Conservation (phyloP, 1,284 basidiomycete species). For the Phlebopus sp. region DNA sequence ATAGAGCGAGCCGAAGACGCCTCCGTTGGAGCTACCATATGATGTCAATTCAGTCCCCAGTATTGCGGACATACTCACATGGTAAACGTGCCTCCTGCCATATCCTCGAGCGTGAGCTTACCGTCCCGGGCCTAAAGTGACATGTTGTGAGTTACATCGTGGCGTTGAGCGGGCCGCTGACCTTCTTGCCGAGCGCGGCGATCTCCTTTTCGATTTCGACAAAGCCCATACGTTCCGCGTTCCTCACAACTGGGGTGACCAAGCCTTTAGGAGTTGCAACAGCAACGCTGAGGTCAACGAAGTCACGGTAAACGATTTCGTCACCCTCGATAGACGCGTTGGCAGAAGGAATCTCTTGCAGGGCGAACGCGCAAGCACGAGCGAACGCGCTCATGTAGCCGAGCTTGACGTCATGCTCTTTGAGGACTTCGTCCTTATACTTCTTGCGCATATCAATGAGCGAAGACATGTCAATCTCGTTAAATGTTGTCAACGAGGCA, state of each 20-base stretch:
- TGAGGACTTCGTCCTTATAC: constrained; percentile 93
- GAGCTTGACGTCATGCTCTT: constrained; percentile 94
- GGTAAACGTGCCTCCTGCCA: constrained; percentile 97
- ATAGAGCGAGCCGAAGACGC: constrained; percentile 96
- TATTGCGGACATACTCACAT: constrained; percentile 57
- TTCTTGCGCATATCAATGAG: constrained; percentile 92
- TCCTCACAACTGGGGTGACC: constrained; percentile 94
- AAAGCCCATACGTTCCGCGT: constrained; percentile 85
- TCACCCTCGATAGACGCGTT: constrained; percentile 97
- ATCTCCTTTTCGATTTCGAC: constrained; percentile 94
- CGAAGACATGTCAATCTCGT: constrained; percentile 99
- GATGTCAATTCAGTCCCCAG: constrained; percentile 5
- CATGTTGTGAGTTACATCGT: constrained; percentile 4
- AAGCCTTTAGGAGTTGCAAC: constrained; percentile 97
- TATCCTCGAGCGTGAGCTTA: constrained; percentile 94
- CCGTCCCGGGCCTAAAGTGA: constrained; percentile 79
- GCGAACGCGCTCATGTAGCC: constrained; percentile 99
- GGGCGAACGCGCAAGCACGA: constrained; percentile 80
- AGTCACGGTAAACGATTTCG: constrained; percentile 95
- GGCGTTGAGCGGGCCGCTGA: constrained; percentile 29
- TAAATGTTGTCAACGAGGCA: constrained; percentile 97
- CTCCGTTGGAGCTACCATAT: constrained; percentile 86
- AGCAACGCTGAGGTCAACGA: constrained; percentile 91
- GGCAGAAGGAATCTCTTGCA: constrained; percentile 91
- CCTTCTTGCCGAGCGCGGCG: constrained; percentile 87